Evolutionary conservation across 495 filamentous ascomycete species (phyloP).

Genomic region (Halenospora varia): DNA sequence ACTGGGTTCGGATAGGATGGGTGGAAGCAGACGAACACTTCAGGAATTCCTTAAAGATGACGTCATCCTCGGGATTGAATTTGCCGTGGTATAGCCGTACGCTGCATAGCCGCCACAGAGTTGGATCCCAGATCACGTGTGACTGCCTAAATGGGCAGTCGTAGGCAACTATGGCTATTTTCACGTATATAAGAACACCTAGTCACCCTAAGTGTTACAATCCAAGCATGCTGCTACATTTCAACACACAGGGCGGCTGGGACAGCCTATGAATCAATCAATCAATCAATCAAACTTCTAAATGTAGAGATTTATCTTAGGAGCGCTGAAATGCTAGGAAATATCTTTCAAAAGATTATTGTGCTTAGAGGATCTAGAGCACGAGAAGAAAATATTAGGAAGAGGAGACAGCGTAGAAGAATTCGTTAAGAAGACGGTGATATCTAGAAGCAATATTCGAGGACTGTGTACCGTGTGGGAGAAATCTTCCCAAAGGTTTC

Average conservation of each 20-base stretch:
- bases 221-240: too few species aligned
- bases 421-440: too few species aligned
- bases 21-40: neutral
- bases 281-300: too few species aligned
- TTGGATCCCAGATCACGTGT: neutral
- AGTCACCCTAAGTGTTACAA: too few species aligned
- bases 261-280: too few species aligned
- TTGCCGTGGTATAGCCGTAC: neutral
- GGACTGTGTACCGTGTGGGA: neutral
- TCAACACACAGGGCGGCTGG: too few species aligned
- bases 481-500: neutral
- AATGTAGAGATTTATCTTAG: too few species aligned
- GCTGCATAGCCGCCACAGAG: neutral
- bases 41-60: neutral
- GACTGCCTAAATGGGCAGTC: neutral
- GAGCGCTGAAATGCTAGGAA: too few species aligned
- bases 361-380: too few species aligned
- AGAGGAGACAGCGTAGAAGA: too few species aligned
- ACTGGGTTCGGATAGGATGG: neutral
- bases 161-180: neutral
- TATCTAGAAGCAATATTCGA: neutral
- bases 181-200: neutral
- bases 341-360: too few species aligned
- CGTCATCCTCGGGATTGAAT: neutral
- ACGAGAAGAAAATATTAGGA: too few species aligned